Evolutionary conservation across 768 basidiomycete species (phyloP).

Genomic region (Piloderma croceum): DNA sequence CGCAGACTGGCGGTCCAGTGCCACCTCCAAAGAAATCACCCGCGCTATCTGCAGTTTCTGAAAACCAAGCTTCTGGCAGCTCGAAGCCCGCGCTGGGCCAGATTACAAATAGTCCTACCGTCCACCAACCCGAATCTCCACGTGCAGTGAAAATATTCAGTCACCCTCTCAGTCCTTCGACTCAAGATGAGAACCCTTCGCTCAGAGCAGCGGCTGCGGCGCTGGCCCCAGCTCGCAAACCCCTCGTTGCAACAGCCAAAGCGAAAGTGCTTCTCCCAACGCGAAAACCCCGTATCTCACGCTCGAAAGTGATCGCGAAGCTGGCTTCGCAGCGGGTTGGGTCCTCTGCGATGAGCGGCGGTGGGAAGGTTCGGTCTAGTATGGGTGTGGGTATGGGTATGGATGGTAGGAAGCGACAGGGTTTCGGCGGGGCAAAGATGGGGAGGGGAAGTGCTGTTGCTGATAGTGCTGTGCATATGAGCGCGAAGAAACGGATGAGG

Average conservation of each 20-base stretch:
- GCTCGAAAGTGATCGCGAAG: slow-evolving; percentile 74
- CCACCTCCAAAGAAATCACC: background rate
- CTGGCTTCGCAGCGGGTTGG: slow-evolving; percentile 65
- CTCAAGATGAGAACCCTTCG: slow-evolving; percentile 27
- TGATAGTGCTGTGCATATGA: slow-evolving; percentile 43
- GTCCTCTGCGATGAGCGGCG: slow-evolving; percentile 14
- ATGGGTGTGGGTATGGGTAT: slow-evolving; percentile 52
- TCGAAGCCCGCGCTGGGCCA: slow-evolving; percentile 22
- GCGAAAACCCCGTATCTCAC: slow-evolving; percentile 73
- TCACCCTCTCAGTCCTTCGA: slow-evolving; percentile 42
- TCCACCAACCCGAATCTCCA: slow-evolving; percentile 12
- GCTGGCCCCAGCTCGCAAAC: slow-evolving; percentile 14
- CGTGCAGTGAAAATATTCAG: slow-evolving; percentile 43
- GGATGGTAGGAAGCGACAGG: slow-evolving; percentile 23
- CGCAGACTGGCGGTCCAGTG: background rate
- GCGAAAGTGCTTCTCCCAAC: slow-evolving; percentile 32
- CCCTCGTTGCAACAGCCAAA: slow-evolving; percentile 13
- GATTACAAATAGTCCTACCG: slow-evolving; percentile 29
- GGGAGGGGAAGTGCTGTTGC: slow-evolving; percentile 22
- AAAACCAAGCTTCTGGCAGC: slow-evolving; percentile 9
- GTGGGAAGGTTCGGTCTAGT: slow-evolving; percentile 17
- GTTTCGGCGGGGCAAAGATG: no score
- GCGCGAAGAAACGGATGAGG: slow-evolving; percentile 66
- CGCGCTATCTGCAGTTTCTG: background rate
- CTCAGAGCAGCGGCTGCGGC: slow-evolving; percentile 26